phyloP scores from a whole-genome alignment of 305 asterid genomes.

The Petunia hybrid region DNA sequence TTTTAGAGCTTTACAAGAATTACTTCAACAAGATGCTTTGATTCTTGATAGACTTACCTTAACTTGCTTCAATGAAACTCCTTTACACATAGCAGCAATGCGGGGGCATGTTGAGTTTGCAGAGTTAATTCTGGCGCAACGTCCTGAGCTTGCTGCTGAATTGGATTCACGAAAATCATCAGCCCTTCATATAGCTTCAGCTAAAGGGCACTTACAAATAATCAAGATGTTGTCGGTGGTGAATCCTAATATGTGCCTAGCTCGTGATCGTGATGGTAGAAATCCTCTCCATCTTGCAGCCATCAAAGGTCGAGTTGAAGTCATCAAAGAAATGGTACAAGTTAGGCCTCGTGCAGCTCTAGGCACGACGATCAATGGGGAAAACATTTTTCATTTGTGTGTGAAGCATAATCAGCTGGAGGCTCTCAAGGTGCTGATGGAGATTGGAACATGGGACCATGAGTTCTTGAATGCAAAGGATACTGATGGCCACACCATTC shows the following conservation, averaged over 20 bases:
- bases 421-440: constrained; percentile 44
- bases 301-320: constrained; percentile 47
- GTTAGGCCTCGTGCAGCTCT: constrained; percentile 44
- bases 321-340: constrained; percentile 39
- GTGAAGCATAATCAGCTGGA: constrained; percentile 50
- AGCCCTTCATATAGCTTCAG: constrained; percentile 53
- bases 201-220: constrained; percentile 41
- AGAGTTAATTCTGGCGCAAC: constrained; percentile 32
- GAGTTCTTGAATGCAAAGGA: constrained; percentile 47
- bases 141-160: constrained; percentile 37
- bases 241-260: constrained; percentile 42
- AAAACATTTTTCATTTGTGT: constrained; percentile 49
- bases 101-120: constrained; percentile 42
- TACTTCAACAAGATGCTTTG: constrained; percentile 39
- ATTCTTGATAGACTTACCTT: constrained; percentile 45
- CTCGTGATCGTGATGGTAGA: constrained; percentile 45
- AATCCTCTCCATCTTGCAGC: constrained; percentile 53
- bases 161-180: constrained; percentile 43
- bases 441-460: constrained; percentile 33
- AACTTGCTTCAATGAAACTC: constrained; percentile 35
- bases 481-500: constrained; percentile 39
- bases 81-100: constrained; percentile 45
- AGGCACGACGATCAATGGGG: constrained; percentile 39
- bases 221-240: constrained; percentile 37
- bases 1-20: background rate